Evolutionary conservation across 768 basidiomycete species (phyloP).

Genomic region (Suillus brevipes): DNA sequence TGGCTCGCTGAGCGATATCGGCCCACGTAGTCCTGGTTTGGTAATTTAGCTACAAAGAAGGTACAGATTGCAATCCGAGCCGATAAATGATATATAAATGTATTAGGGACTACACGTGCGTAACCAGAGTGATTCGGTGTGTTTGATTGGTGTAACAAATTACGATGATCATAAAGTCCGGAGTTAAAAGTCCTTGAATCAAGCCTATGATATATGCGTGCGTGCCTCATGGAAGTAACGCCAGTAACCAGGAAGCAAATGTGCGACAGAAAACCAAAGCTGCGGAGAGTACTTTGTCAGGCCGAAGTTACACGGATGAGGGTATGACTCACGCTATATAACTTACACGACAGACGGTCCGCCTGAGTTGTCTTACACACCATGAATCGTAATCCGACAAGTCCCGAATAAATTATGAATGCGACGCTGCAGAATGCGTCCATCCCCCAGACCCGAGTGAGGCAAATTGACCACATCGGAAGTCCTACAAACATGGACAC

Average conservation of each 20-base stretch:
- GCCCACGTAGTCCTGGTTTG: too few species aligned
- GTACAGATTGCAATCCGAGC: background rate
- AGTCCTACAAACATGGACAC: conserved; percentile 27
- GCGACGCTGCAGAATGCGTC: conserved; percentile 27
- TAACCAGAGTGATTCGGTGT: too few species aligned
- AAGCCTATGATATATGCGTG: background rate
- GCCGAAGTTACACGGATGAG: background rate
- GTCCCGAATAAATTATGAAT: conserved; percentile 25
- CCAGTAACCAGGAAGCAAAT: conserved; percentile 33
- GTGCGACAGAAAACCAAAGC: conserved; percentile 35
- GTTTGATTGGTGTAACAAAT: background rate
- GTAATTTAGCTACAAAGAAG: too few species aligned
- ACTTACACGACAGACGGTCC: conserved; percentile 28
- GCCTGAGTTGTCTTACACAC: conserved; percentile 21
- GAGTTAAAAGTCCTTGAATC: background rate
- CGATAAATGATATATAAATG: background rate
- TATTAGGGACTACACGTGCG: background rate
- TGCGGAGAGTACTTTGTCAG: conserved; percentile 10
- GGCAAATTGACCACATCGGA: conserved; percentile 32
- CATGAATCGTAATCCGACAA: conserved; percentile 30
- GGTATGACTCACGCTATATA: conserved; percentile 29
- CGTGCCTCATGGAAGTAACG: conserved; percentile 23
- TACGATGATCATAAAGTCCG: background rate
- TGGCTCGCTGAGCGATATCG: too few species aligned
- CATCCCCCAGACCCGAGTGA: conserved; percentile 28